These are phyloP conservation scores for Gracilaria gracilis DNA, from an alignment of 23 red algal genomes.

Conservation along the genomic window DNA sequence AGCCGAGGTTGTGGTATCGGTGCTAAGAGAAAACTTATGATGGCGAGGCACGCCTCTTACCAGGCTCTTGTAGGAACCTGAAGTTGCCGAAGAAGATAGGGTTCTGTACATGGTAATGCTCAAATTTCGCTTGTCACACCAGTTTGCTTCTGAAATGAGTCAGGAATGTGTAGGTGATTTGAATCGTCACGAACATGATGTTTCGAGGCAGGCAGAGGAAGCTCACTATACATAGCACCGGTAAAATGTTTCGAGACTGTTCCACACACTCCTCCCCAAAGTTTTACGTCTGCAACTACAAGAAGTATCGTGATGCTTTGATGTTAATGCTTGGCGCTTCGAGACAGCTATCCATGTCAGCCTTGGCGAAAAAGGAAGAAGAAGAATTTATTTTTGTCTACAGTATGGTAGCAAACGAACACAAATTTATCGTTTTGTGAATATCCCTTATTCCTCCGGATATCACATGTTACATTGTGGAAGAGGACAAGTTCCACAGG, in stretches of 20 bases:
- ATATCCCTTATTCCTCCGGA: not conserved
- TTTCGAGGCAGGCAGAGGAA: not conserved
- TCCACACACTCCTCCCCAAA: not conserved
- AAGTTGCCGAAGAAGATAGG: too few relatives aligned
- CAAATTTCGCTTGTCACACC: too few relatives aligned
- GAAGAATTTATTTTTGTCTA: not conserved
- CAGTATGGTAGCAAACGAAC: not conserved
- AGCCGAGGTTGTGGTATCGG: too few relatives aligned
- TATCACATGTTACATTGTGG: not conserved
- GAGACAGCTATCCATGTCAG: not conserved
- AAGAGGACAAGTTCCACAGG: not conserved
- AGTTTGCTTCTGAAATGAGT: too few relatives aligned
- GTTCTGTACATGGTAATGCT: too few relatives aligned
- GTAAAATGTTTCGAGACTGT: conserved; percentile 1
- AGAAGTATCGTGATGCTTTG: not conserved
- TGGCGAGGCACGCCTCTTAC: too few relatives aligned
- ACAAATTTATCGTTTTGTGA: too few relatives aligned
- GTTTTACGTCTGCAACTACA: not conserved
- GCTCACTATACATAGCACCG: not conserved
- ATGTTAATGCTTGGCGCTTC: not conserved
- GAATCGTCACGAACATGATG: not conserved
- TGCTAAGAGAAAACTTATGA: too few relatives aligned
- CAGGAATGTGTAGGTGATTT: not conserved
- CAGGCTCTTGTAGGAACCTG: too few relatives aligned
- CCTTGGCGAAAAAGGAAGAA: not conserved